Evolutionary conservation across 495 filamentous ascomycete genomes (phyloP), one percentile per base, ranked within the genome.

Genomic region (Hyaloscypha variabilis): DNA sequence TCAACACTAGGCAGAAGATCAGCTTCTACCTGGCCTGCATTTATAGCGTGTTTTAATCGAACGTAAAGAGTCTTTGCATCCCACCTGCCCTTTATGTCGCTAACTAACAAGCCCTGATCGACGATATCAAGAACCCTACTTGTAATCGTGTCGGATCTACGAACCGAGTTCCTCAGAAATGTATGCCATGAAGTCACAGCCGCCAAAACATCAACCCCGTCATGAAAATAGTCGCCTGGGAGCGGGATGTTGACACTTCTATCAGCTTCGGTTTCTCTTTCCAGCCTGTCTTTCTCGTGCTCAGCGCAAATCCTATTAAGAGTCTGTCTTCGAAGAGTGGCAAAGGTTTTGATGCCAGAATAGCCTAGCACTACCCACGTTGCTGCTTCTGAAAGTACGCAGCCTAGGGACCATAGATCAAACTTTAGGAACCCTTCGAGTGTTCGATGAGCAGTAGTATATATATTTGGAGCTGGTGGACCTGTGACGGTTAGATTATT

Each of bases 331-430:
- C 76, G 71, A 13, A 76, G 24, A 13, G 63, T 46, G 5, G 64
- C 39, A 62, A 73, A 77, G 56, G 71, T 67, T 23, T 57, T 49
- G 13, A 76, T 62, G 13, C 71, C 73, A 28, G 60, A 65, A 55
- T 69, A 71, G 10, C 77, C 77, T 21, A 79, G 60, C 14, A 76
- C 64, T 8, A 79, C 70, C 77, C 78, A 81, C 1, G 78, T 79
- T 5, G 76, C 78, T 13, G 75, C 74, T 11, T 76, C 63, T 2
- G 78, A 81, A 21, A 81, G 65, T 11, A 81, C 76, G 70, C 78
- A 81, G 1, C 76, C 78, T 57, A 79, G 68, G 11, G 77, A 79
- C 77, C 78, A 79, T 3, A 69, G 78, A 60, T 79, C 77, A 51
- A 79, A 74, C 31, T 69, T 69, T 62, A 78, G 77, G 6, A n/a